Evolutionary conservation across 73 alveolate genomes (phyloP).

Genomic region (Tetrahymena borealis): DNA sequence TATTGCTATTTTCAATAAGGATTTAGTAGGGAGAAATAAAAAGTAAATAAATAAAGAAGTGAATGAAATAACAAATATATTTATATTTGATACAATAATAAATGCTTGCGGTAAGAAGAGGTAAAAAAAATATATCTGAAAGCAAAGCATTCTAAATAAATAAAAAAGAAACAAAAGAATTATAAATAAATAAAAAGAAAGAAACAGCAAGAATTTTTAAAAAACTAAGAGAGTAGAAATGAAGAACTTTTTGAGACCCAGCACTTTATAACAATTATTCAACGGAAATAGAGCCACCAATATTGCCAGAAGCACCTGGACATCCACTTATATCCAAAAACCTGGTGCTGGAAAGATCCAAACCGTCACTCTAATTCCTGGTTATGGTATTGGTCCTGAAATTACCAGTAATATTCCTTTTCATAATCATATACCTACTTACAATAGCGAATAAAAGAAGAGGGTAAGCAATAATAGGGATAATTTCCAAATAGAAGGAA

Average conservation of each 20-base stretch:
- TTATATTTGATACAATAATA: not conserved
- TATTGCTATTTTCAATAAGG: not conserved
- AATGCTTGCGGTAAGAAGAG: not conserved
- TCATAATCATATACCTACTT: not conserved
- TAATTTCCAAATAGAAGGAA: no score
- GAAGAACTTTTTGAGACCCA: not conserved
- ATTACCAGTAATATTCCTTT: conserved; percentile 25
- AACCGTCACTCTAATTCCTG: conserved; percentile 57
- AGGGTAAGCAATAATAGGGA: no score
- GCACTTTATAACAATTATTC: not conserved
- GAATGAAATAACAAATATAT: not conserved
- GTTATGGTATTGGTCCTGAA: conserved; percentile 71
- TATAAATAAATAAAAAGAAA: not conserved
- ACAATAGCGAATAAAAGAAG: not conserved
- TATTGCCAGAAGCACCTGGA: conserved; percentile 26
- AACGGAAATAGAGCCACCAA: not conserved
- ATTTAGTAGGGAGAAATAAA: not conserved
- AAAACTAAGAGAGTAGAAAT: not conserved
- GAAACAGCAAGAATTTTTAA: not conserved
- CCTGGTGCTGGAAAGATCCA: conserved; percentile 68
- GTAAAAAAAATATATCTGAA: not conserved
- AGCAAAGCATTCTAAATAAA: not conserved
- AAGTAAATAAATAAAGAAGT: not conserved
- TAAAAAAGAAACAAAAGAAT: not conserved
- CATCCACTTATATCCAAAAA: conserved; percentile 37